Percentiles rank a stretch among this genome's conserved stretches.
phyloP scores from a whole-genome alignment of 306 rosid genomes.

The Gynostemma pentaphyllum region DNA sequence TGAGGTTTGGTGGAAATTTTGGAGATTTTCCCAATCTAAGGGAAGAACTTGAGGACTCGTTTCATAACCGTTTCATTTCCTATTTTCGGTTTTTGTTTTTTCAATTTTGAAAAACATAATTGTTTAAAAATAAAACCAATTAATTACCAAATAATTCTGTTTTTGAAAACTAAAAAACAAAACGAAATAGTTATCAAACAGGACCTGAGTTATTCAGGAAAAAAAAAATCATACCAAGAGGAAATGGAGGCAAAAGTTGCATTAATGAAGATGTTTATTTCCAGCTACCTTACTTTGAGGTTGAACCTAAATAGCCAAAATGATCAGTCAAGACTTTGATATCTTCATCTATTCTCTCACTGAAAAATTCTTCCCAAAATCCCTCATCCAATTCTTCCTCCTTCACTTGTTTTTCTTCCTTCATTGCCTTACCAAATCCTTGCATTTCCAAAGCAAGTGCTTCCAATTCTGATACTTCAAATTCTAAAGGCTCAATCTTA shows the following conservation, averaged over 20 bases:
- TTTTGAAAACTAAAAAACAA: no score
- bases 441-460: conserved; percentile 11
- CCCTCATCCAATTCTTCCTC: conserved; percentile 6
- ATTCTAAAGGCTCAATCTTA: conserved; percentile 1
- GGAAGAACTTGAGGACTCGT: no score
- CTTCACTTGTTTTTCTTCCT: background rate
- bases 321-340: conserved; percentile 1
- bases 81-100: no score
- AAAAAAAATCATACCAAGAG: conserved; percentile 2
- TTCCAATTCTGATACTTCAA: conserved; percentile 5
- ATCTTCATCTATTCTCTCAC: conserved; percentile 1
- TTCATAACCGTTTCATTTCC: no score
- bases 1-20: background rate
- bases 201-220: no score
- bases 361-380: conserved; percentile 9
- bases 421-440: background rate
- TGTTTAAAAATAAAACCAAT: no score
- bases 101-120: no score
- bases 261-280: background rate
- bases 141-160: no score
- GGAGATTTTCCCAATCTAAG: no score
- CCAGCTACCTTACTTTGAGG: conserved; percentile 14
- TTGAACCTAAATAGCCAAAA: conserved; percentile 6
- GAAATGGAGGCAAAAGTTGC: conserved; percentile 3
- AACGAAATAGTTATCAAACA: no score